These are phyloP conservation scores for Fusarium sororula DNA, from an alignment of 2,329 filamentous ascomycete species.

Conservation along the genomic window DNA sequence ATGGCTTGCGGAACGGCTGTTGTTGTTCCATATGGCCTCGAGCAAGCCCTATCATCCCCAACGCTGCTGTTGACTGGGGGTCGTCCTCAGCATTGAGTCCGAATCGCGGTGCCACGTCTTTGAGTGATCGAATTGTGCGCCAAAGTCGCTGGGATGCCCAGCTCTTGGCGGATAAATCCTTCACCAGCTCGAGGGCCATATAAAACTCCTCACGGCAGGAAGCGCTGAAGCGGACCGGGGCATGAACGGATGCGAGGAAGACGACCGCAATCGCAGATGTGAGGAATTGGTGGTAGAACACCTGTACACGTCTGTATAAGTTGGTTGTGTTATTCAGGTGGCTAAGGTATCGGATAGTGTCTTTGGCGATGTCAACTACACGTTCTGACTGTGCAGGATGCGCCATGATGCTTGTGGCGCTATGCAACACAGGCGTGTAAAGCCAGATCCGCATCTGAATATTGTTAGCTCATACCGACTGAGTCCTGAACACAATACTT, in stretches of 20 bases:
- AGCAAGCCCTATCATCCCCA: slow-evolving; percentile 66
- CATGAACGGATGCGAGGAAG: slow-evolving; percentile 80
- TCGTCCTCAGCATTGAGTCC: slow-evolving; percentile 64
- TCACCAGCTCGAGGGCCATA: slow-evolving; percentile 78
- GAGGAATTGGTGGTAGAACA: slow-evolving; percentile 84
- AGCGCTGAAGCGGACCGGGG: slow-evolving; percentile 74
- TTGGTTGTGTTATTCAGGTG: slow-evolving; percentile 77
- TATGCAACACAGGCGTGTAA: slow-evolving; percentile 87
- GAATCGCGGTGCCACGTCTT: slow-evolving; percentile 75
- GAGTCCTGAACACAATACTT: slow-evolving; percentile 6
- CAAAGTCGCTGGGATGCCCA: slow-evolving; percentile 78
- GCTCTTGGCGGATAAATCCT: slow-evolving; percentile 75
- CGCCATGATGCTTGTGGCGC: slow-evolving; percentile 81
- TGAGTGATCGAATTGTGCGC: slow-evolving; percentile 75
- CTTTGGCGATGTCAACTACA: slow-evolving; percentile 78
- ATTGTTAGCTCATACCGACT: neutral
- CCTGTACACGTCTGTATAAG: slow-evolving; percentile 76
- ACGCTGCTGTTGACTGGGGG: slow-evolving; percentile 60
- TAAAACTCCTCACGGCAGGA: slow-evolving; percentile 80
- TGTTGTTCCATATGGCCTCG: slow-evolving; percentile 48
- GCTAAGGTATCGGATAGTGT: slow-evolving; percentile 76
- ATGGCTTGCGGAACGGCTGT: slow-evolving; percentile 43
- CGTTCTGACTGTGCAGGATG: slow-evolving; percentile 78
- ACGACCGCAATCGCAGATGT: slow-evolving; percentile 78
- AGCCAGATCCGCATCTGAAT: slow-evolving; percentile 80